Conservation (phyloP, 345 rosid species). For the Boechera retrofracta region DNA sequence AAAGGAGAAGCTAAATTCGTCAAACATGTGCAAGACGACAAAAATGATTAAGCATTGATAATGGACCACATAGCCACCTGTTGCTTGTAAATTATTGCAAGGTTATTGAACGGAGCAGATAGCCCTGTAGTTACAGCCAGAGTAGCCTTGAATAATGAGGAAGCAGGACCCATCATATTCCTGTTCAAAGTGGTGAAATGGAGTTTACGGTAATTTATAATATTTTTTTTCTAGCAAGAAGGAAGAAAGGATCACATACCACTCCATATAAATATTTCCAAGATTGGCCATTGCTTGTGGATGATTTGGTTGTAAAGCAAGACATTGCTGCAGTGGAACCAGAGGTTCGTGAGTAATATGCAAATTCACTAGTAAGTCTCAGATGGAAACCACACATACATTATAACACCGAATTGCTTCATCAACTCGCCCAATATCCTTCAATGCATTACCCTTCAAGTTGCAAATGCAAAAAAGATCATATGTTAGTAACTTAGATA, state of each 20-base stretch:
- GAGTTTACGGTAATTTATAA: not conserved
- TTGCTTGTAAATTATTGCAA: constrained; percentile 96
- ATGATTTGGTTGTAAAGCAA: constrained; percentile 82
- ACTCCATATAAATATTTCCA: constrained; percentile 98
- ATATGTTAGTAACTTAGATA: constrained; percentile 8
- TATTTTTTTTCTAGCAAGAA: not conserved
- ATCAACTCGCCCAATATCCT: constrained; percentile 88
- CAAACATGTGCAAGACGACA: not conserved
- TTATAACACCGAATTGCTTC: constrained; percentile 94
- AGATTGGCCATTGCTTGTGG: constrained; percentile 98
- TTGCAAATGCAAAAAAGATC: constrained; percentile 21
- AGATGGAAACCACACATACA: constrained; percentile 52
- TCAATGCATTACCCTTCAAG: constrained; percentile 92
- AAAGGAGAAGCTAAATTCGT: constrained; percentile 9
- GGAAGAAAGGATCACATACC: constrained; percentile 53
- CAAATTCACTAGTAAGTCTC: constrained; percentile 34
- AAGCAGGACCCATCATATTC: constrained; percentile 85
- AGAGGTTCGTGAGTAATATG: constrained; percentile 28
- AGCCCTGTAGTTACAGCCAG: constrained; percentile 89
- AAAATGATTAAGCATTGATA: constrained; percentile 17
- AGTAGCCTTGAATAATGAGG: constrained; percentile 87
- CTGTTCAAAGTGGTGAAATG: constrained; percentile 50
- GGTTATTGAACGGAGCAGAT: constrained; percentile 96
- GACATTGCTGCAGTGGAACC: constrained; percentile 80
- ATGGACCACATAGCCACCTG: constrained; percentile 59